These are phyloP conservation scores for Castanopsis chinensis DNA, from an alignment of 306 rosid species.

Conservation along the genomic window DNA sequence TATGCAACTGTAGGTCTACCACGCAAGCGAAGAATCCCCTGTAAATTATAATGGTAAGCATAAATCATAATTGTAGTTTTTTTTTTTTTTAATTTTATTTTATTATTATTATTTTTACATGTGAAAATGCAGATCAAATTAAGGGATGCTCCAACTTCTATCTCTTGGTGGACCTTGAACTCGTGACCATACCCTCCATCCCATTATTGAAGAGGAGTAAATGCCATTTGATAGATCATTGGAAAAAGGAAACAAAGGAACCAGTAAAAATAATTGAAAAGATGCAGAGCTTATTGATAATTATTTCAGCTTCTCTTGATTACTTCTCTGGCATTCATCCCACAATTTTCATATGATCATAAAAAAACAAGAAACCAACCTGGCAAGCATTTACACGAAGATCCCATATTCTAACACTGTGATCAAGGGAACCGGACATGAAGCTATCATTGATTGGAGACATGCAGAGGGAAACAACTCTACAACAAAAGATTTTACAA, in stretches of 20 bases:
- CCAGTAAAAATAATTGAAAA: too few species aligned
- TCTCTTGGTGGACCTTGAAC: too few species aligned
- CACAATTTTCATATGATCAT: not conserved
- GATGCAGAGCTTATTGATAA: not conserved
- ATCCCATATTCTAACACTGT: conserved; percentile 95
- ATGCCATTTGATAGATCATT: too few species aligned
- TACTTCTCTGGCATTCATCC: not conserved
- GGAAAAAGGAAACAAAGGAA: too few species aligned
- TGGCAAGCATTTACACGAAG: conserved; percentile 98
- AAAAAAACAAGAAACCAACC: conserved; percentile 41
- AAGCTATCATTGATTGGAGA: conserved; percentile 97
- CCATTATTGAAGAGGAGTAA: too few species aligned
- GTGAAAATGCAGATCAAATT: not conserved
- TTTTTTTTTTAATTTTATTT: not conserved
- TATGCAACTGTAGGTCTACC: conserved; percentile 98
- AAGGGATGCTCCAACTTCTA: not conserved
- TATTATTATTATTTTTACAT: not conserved
- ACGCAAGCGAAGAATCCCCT: conserved; percentile 90
- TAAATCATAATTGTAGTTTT: conserved; percentile 25
- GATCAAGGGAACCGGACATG: conserved; percentile 98
- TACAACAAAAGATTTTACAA: conserved; percentile 28
- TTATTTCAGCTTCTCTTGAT: not conserved
- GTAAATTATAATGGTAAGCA: conserved; percentile 54
- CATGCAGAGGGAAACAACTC: conserved; percentile 97
- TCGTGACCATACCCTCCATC: too few species aligned